These are phyloP conservation scores for Entomortierella beljakovae DNA, from an alignment of 192 early-diverging fungal species.

Conservation along the genomic window DNA sequence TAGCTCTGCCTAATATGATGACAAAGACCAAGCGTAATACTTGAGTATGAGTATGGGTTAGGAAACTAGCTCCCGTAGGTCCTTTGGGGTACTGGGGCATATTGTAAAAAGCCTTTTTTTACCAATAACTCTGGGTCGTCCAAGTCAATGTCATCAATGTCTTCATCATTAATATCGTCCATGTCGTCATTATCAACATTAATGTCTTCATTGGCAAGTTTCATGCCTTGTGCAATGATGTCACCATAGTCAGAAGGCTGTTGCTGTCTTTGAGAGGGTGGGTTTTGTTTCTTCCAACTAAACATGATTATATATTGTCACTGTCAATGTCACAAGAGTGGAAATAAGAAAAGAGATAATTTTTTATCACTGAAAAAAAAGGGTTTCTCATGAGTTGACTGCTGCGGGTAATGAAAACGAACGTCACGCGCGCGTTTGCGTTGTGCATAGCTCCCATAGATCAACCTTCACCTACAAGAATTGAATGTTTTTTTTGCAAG, in stretches of 20 bases:
- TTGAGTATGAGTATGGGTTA: background rate
- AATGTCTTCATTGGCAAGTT: slow-evolving; percentile 44
- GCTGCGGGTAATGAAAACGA: too few species aligned
- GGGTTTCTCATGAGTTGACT: too few species aligned
- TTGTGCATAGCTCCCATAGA: background rate
- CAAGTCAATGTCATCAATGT: slow-evolving; percentile 57
- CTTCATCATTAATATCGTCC: slow-evolving; percentile 26
- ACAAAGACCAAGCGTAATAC: background rate
- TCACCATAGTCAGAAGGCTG: slow-evolving; percentile 38
- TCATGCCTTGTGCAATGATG: slow-evolving; percentile 42
- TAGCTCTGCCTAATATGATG: slow-evolving; percentile 57
- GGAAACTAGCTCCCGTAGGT: background rate
- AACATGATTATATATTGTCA: slow-evolving; percentile 22
- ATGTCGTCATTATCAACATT: slow-evolving; percentile 22
- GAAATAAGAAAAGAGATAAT: too few species aligned
- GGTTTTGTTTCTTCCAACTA: slow-evolving; percentile 54
- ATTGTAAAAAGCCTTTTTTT: slow-evolving; percentile 1
- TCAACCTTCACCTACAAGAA: too few species aligned
- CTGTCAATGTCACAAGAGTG: too few species aligned
- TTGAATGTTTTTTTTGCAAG: too few species aligned
- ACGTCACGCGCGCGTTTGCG: background rate
- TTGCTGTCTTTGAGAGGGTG: slow-evolving; percentile 38
- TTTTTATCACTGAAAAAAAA: too few species aligned
- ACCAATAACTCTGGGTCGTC: slow-evolving; percentile 68
- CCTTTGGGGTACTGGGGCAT: background rate